phyloP scores from a whole-genome alignment of 805 yeast genomes.

The Kluyveromyces aestuarii region DNA sequence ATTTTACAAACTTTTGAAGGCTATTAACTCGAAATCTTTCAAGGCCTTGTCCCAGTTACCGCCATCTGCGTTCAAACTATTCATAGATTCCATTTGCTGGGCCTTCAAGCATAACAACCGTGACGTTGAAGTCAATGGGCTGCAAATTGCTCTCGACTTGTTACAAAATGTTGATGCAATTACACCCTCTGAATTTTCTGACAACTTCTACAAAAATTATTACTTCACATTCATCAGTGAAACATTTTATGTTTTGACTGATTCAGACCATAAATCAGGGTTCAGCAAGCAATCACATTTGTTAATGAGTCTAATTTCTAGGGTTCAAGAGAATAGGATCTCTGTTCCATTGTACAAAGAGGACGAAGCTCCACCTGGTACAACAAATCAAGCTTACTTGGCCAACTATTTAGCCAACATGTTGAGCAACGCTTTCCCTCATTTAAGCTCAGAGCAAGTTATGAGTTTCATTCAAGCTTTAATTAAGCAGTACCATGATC shows the following conservation, averaged over 20 bases:
- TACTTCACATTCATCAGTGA: slow-evolving; percentile 86
- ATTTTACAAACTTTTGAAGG: slow-evolving; percentile 82
- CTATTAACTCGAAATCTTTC: slow-evolving; percentile 78
- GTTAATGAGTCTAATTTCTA: slow-evolving; percentile 70
- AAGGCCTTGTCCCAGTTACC: slow-evolving; percentile 80
- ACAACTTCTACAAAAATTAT: slow-evolving; percentile 80
- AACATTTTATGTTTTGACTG: slow-evolving; percentile 87
- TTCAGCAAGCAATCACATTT: slow-evolving; percentile 81
- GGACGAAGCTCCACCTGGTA: slow-evolving; percentile 80
- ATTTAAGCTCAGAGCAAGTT: slow-evolving; percentile 75
- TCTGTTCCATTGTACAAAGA: slow-evolving; percentile 67
- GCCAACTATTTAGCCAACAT: slow-evolving; percentile 75
- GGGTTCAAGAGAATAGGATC: slow-evolving; percentile 71
- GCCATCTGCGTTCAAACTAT: slow-evolving; percentile 82
- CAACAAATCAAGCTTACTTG: slow-evolving; percentile 69
- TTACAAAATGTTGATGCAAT: slow-evolving; percentile 75
- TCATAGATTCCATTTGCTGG: slow-evolving; percentile 94
- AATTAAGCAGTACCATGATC: slow-evolving; percentile 63
- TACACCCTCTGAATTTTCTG: slow-evolving; percentile 61
- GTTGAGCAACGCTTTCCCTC: slow-evolving; percentile 86
- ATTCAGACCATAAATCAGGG: slow-evolving; percentile 96
- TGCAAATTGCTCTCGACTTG: slow-evolving; percentile 73
- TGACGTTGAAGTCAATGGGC: slow-evolving; percentile 90
- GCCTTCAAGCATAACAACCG: slow-evolving; percentile 96
- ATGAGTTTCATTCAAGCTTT: slow-evolving; percentile 72